A percentile compares a stretch with the other conserved stretches of the same genome.
Evolutionary conservation across 345 rosid species (phyloP).

Genomic region (Gossypium australe): DNA sequence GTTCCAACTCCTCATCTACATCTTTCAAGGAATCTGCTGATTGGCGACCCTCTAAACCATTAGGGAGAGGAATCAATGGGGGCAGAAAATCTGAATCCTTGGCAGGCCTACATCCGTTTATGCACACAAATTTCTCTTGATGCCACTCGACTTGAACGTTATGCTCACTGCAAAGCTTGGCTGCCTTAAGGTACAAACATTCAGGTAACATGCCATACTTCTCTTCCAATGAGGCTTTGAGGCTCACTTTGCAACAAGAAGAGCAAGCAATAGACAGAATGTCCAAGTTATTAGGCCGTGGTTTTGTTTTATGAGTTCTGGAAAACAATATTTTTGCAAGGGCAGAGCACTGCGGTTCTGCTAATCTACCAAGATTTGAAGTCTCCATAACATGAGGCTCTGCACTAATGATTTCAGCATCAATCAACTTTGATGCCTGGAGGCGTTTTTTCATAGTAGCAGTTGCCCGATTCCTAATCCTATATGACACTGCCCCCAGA

Average conservation of each 20-base stretch:
- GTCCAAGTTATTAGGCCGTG: constrained; percentile 79
- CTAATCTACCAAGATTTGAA: constrained; percentile 43
- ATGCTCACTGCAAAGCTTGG: constrained; percentile 88
- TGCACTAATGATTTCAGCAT: constrained; percentile 24
- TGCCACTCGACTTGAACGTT: constrained; percentile 89
- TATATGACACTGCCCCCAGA: constrained; percentile 67
- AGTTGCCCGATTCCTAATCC: constrained; percentile 64
- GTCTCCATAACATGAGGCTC: constrained; percentile 34
- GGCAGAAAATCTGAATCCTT: constrained; percentile 32
- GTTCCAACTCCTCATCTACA: constrained; percentile 44
- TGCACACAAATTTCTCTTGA: constrained; percentile 61
- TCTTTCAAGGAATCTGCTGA: constrained; percentile 23
- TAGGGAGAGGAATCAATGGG: constrained; percentile 39
- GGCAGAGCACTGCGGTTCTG: constrained; percentile 55
- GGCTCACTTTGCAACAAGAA: constrained; percentile 84
- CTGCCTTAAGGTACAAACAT: constrained; percentile 75
- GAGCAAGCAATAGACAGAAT: constrained; percentile 72
- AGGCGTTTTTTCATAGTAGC: constrained; percentile 69
- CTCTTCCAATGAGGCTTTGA: constrained; percentile 67
- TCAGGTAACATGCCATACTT: constrained; percentile 74
- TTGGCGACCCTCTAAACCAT: constrained; percentile 23
- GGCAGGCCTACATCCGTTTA: constrained; percentile 67
- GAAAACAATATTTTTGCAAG: constrained; percentile 71
- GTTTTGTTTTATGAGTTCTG: constrained; percentile 64
- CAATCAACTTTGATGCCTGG: constrained; percentile 56